These are phyloP conservation scores for Oryza glaberrima DNA, from an alignment of 176 grass and related monocot genomes.

Conservation along the genomic window DNA sequence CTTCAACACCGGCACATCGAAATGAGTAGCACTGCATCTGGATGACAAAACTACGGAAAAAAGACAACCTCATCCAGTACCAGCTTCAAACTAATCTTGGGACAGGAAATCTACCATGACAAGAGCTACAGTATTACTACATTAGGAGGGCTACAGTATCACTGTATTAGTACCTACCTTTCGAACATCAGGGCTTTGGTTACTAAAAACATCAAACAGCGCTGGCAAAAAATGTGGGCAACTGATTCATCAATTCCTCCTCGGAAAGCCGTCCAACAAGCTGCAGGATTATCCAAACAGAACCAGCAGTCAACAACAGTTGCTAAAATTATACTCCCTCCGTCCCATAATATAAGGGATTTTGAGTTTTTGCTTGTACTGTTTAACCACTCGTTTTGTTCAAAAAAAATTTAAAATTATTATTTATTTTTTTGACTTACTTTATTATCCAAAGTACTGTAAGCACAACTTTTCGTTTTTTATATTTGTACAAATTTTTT, in stretches of 20 bases:
- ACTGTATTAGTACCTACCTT: constrained; percentile 57
- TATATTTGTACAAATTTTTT: no score
- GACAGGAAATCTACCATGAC: not conserved
- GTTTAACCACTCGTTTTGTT: no score
- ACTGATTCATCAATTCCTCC: constrained; percentile 85
- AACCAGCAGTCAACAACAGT: constrained; percentile 33
- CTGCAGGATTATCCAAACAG: constrained; percentile 52
- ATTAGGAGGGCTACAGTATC: not conserved
- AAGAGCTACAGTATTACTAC: not conserved
- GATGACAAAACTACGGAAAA: not conserved
- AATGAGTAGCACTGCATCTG: not conserved
- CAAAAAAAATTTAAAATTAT: no score
- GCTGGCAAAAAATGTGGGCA: constrained; percentile 89
- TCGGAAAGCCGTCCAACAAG: constrained; percentile 79
- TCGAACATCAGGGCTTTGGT: constrained; percentile 94
- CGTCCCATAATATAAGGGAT: no score
- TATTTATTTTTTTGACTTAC: no score
- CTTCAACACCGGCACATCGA: not conserved
- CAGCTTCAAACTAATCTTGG: not conserved
- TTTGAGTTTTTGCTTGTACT: no score
- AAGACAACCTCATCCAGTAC: constrained; percentile 4
- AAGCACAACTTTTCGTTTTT: no score
- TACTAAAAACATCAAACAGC: constrained; percentile 93
- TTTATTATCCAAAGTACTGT: no score
- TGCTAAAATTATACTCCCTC: not conserved